Evolutionary conservation across 225 moss, liverwort and hornwort species (phyloP), one percentile per base, ranked within the genome.

Genomic region (Rhytidiadelphus loreus): DNA sequence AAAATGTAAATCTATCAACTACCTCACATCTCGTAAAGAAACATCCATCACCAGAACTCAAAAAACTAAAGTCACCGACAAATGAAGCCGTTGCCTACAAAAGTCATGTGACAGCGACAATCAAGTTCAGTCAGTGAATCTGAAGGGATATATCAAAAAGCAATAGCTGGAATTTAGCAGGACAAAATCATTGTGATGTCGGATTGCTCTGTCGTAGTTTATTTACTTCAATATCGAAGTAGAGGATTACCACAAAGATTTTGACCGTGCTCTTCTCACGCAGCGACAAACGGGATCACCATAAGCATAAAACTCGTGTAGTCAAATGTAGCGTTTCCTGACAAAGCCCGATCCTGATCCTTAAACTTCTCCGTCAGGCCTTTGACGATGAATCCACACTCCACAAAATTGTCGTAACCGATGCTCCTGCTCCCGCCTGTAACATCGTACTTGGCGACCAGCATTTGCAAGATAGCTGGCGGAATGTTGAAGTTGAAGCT

Each of bases 381-480:
- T 91, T 99, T 99, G 46, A 99, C 97, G 37, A 96, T 94, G 50
- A 99, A 91, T 35, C 97, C 97, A 85, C 98, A 99, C 96, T 97
- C 97, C 53, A 99, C 92, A 56, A 99, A 99, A 88, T 97, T 97
- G 77, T 99, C 98, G 57, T 99, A 99, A 43, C 96, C 97, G 88
- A 99, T 91, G 83, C 96, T 96, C 85, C 91, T 93, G 88, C 93
- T 94, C 77, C 93, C 92, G 61, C 98, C 98, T 5, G 97, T 93
- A 22, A 91, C 85, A 84, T 97, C 97, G 72, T 97, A 99, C 89
- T 97, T 99, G 39, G 96, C 91, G 44, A 99, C 96, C 81, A 99
- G 92, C 88, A 97, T 96, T 55, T 93, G 92, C 76, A 99, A 90
- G 48, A 99, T 86, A 80, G 94, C 66, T n/a, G 92, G 87, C 63